phyloP scores from a whole-genome alignment of 352 stramenopile genomes.

The Phytophthora meadii region DNA sequence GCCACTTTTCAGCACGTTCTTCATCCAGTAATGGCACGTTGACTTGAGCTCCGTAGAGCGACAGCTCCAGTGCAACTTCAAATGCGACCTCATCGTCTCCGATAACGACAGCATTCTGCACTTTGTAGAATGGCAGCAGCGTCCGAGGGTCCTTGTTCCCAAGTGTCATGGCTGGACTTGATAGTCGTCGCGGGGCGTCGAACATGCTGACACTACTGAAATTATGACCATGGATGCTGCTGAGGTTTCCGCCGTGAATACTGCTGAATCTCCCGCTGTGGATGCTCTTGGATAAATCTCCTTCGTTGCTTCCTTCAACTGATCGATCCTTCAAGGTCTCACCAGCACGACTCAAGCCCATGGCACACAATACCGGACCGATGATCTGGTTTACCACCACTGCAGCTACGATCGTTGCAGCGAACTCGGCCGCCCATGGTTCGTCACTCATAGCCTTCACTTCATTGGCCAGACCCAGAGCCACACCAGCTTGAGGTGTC shows the following conservation, averaged over 20 bases:
- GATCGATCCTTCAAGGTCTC: slow-evolving; percentile 48
- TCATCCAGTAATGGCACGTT: slow-evolving; percentile 67
- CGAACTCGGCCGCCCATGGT: slow-evolving; percentile 62
- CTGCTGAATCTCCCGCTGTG: slow-evolving; percentile 8
- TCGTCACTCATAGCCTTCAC: slow-evolving; percentile 63
- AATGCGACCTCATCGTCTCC: slow-evolving; percentile 69
- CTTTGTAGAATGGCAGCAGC: slow-evolving; percentile 56
- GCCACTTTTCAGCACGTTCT: slow-evolving; percentile 61
- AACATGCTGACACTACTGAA: slow-evolving; percentile 20
- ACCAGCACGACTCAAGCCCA: slow-evolving; percentile 57
- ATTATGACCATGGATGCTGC: not conserved
- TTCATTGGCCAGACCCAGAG: slow-evolving; percentile 67
- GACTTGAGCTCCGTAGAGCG: slow-evolving; percentile 64
- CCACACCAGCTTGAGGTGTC: slow-evolving; percentile 70
- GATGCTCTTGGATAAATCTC: slow-evolving; percentile 15
- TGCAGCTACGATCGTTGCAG: slow-evolving; percentile 67
- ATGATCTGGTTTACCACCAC: slow-evolving; percentile 80
- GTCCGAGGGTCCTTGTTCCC: slow-evolving; percentile 49
- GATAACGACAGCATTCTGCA: slow-evolving; percentile 63
- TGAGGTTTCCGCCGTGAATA: slow-evolving; percentile 7
- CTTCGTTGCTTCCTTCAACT: slow-evolving; percentile 6
- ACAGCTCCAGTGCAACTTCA: slow-evolving; percentile 64
- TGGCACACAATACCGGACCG: slow-evolving; percentile 61
- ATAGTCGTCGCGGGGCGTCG: slow-evolving; percentile 14
- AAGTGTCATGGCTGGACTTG: slow-evolving; percentile 11